Base-by-base conservation (phyloP, 225 moss, liverwort and hornwort species). In the Polytrichum commune region DNA sequence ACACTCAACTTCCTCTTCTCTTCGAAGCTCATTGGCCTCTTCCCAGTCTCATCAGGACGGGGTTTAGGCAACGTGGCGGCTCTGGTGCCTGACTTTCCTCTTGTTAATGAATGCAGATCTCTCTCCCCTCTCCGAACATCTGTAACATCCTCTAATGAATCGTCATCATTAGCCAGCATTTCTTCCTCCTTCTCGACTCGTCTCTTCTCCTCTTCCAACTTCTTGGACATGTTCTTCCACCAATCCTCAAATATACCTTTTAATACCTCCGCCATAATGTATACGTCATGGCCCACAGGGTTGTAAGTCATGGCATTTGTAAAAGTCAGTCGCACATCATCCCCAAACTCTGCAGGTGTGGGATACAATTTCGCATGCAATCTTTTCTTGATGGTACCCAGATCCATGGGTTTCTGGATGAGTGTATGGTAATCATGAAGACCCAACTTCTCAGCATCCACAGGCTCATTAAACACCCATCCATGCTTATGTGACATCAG, bases 401-500 rank as follows among this genome's bases (percentile, higher is more conserved):
- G 79, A 75, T 86, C 85, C 82, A 86, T 86, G 18, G 85, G 79
- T 25, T 66, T 79, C 54, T 74, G 77, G 22, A 86, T 82, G 16
- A 86, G 68, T 33, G 79, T 55, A 57, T 79, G 79, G 54, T 86
- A 86, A 63, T 86, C 85, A 61, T 82, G 85, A 28, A 86, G 82
- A 20, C 55, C 74, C 58, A 86, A 73, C 74, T 82, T 82, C 67
- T 82, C 85, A 7, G 76, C 76, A 65, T 86, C 82, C 19, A 86
- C 82, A 20, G 82, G 85, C 53, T 86, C 79, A 38, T 82, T 82
- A 54, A 86, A 86, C n/a, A 86, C 82, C 85, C 85, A 86, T 4
- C 82, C 73, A 56, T 86, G 76, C 68, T 79, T 79, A 69, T 82
- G 82, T 23, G 60, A 57, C 57, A 62, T 68, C 25, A 86, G 79